These are phyloP conservation scores for Coleophoma crateriformis DNA, from an alignment of 2,329 filamentous ascomycete genomes.

Conservation along the genomic window DNA sequence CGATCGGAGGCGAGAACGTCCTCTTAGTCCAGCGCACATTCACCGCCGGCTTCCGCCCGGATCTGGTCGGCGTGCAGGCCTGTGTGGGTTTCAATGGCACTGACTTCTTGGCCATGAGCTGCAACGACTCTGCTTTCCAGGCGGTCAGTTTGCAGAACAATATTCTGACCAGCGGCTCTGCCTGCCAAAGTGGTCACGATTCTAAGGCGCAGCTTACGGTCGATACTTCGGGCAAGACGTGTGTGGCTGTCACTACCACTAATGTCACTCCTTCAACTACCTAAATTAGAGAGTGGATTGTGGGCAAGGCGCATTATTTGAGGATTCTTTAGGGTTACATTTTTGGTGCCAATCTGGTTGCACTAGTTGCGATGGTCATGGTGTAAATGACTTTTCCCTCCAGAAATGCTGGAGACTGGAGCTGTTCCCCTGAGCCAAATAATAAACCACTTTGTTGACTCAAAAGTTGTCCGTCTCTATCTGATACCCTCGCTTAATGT, in stretches of 20 bases:
- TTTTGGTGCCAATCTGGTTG: too few species aligned
- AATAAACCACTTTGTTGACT: too few species aligned
- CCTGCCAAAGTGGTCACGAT: slow-evolving; percentile 31
- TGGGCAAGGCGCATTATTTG: too few species aligned
- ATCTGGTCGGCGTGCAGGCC: slow-evolving; percentile 31
- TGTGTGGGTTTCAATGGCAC: slow-evolving; percentile 36
- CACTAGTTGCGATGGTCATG: too few species aligned
- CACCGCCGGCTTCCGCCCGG: slow-evolving; percentile 30
- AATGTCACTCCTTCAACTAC: neutral
- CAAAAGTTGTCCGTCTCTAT: too few species aligned
- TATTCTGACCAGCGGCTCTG: slow-evolving; percentile 24
- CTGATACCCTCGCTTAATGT: too few species aligned
- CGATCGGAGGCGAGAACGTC: slow-evolving; percentile 23
- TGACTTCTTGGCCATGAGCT: slow-evolving; percentile 31
- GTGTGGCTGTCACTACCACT: slow-evolving; percentile 27
- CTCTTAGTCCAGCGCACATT: slow-evolving; percentile 33
- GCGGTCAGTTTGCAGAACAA: slow-evolving; percentile 23
- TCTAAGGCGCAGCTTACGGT: slow-evolving; percentile 25
- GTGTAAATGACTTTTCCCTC: too few species aligned
- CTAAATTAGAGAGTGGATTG: neutral
- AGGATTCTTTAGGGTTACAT: too few species aligned
- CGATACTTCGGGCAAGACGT: slow-evolving; percentile 19
- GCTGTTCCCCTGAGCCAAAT: too few species aligned
- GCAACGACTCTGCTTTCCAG: slow-evolving; percentile 17
- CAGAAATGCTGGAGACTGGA: too few species aligned